Evolutionary conservation across 108 stramenopile species (phyloP).

Genomic region (Cyclotella kingstonii): DNA sequence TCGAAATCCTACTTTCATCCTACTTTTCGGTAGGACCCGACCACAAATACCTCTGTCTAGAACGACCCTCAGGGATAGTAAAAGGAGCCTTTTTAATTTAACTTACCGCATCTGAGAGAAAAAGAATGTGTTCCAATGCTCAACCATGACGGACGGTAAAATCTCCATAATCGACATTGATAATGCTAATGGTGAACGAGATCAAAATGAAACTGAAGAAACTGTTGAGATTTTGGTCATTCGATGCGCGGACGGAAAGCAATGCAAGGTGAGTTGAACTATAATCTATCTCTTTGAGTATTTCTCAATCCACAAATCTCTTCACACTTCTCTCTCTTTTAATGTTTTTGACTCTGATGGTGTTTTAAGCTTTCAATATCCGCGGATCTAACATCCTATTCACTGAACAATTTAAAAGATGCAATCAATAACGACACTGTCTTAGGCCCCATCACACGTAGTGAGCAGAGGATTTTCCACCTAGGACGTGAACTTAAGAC

Average conservation of each 20-base stretch:
- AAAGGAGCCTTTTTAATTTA: no score
- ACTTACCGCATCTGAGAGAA: no score
- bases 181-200: no score
- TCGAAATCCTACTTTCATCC: no score
- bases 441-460: conserved; percentile 33
- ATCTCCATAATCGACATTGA: no score
- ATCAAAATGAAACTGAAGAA: no score
- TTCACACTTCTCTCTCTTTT: not conserved
- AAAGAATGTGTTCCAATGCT: no score
- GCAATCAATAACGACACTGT: conserved; percentile 7
- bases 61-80: no score
- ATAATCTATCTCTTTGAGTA: not conserved
- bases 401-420: conserved; percentile 41
- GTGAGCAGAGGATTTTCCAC: conserved; percentile 75
- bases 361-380: conserved; percentile 14
- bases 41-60: no score
- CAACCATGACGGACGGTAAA: no score
- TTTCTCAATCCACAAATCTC: not conserved
- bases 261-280: conserved; percentile 15
- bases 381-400: conserved; percentile 7
- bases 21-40: no score
- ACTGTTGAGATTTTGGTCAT: conserved; percentile 24
- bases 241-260: conserved; percentile 23
- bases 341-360: no score
- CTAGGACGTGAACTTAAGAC: conserved; percentile 74